Evolutionary conservation across 2,329 filamentous ascomycete species (phyloP).

Genomic region (Fusarium sterilihyphosum): DNA sequence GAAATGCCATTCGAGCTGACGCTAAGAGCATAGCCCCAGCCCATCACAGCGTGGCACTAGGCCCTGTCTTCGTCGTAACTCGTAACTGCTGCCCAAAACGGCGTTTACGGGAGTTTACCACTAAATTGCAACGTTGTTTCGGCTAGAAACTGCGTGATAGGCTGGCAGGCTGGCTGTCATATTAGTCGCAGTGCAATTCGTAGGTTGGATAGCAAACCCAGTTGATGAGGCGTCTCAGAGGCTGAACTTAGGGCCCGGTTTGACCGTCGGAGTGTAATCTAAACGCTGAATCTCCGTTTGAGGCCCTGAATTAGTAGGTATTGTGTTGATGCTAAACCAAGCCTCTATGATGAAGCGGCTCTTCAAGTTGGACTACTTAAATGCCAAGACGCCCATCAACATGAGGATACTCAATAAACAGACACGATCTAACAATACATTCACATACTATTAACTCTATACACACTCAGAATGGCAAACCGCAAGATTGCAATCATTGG

Average conservation of each 20-base stretch:
- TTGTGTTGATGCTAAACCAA: background rate
- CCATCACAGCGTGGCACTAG: background rate
- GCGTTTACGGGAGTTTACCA: background rate
- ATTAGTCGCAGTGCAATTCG: background rate
- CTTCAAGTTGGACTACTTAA: conserved; percentile 6
- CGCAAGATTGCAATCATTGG: conserved; percentile 43
- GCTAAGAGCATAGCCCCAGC: background rate
- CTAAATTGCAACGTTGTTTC: conserved; percentile 17
- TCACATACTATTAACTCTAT: background rate
- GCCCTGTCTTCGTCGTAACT: background rate
- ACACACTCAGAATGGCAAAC: conserved; percentile 25
- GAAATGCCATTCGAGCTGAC: conserved; percentile 5
- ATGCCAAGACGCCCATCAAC: background rate
- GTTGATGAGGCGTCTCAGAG: conserved; percentile 1
- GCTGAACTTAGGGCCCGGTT: conserved; percentile 23
- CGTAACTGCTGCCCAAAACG: background rate
- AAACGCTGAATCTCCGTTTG: conserved; percentile 12
- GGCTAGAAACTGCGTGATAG: background rate
- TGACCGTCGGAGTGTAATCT: conserved; percentile 18
- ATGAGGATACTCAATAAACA: background rate
- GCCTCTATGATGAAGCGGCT: background rate
- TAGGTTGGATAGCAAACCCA: background rate
- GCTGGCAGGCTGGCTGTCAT: background rate
- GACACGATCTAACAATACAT: background rate
- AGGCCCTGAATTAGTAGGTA: background rate